Conservation (phyloP, 192 early-diverging fungal genomes). For the Coemansia guatemalensis region DNA sequence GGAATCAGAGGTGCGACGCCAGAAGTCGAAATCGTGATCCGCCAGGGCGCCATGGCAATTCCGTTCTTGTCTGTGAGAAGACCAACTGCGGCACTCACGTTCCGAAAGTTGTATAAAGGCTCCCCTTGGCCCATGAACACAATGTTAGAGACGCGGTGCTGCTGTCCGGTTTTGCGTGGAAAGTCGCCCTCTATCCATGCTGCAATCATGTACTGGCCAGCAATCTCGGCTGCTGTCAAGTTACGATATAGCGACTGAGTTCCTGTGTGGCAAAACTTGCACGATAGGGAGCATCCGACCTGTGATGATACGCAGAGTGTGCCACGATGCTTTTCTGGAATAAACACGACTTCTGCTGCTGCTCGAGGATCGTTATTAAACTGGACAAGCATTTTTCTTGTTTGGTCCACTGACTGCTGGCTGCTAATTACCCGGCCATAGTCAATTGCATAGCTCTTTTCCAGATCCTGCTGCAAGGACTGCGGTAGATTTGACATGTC, state of each 20-base stretch:
- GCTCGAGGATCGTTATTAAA: conserved; percentile 58
- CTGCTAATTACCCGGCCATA: conserved; percentile 59
- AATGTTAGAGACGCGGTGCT: conserved; percentile 68
- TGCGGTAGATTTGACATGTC: conserved; percentile 68
- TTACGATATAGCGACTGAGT: conserved; percentile 81
- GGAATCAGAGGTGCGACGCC: conserved; percentile 83
- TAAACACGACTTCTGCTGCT: conserved; percentile 75
- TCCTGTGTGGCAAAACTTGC: conserved; percentile 89
- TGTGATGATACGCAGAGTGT: conserved; percentile 84
- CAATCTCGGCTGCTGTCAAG: conserved; percentile 69
- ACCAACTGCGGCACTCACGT: conserved; percentile 59
- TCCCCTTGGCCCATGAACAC: conserved; percentile 96
- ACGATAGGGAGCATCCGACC: conserved; percentile 83
- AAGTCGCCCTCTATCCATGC: conserved; percentile 62
- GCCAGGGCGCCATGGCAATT: conserved; percentile 65
- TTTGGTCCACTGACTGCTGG: conserved; percentile 58
- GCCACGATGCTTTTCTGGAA: conserved; percentile 63
- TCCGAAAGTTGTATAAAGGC: conserved; percentile 80
- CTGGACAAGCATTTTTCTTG: conserved; percentile 64
- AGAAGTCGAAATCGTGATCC: conserved; percentile 81
- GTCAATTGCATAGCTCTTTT: conserved; percentile 54
- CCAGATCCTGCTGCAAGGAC: conserved; percentile 52
- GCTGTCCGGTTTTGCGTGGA: conserved; percentile 49
- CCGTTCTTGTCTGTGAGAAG: conserved; percentile 61
- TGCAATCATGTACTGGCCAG: conserved; percentile 68